Conservation (phyloP, 495 filamentous ascomycete genomes). For the Penicillium flavigenum region DNA sequence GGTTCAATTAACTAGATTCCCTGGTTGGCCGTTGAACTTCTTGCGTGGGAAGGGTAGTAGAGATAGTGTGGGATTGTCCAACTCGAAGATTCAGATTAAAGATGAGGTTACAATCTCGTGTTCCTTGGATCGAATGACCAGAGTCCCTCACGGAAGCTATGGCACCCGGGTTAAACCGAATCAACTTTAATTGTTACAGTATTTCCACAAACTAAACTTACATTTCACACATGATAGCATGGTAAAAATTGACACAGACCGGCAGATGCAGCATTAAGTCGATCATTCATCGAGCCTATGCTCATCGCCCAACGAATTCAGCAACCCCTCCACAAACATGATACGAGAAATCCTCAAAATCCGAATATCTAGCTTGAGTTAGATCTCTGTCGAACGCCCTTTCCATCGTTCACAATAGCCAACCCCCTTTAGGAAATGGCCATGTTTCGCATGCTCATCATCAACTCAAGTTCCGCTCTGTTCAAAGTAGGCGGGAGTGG, state of each 20-base stretch:
- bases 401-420: neutral
- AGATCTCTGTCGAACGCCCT: neutral
- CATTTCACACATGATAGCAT: neutral
- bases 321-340: neutral
- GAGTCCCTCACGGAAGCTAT: neutral
- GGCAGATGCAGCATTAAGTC: neutral
- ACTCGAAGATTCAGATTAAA: neutral
- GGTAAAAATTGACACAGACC: neutral
- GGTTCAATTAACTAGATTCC: too few species aligned
- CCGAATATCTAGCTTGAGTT: neutral
- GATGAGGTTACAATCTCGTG: conserved; percentile 3
- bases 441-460: neutral
- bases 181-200: neutral
- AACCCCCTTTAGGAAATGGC: neutral
- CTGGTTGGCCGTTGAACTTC: too few species aligned
- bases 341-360: neutral
- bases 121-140: neutral
- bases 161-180: neutral
- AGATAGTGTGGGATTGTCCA: too few species aligned
- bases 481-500: neutral
- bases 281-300: neutral
- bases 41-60: too few species aligned
- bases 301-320: neutral
- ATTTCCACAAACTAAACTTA: neutral
- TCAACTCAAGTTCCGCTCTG: neutral